Percentiles rank a stretch among this genome's conserved stretches.
phyloP scores from a whole-genome alignment of 2,329 filamentous ascomycete species.

The Cladosporium sp. region DNA sequence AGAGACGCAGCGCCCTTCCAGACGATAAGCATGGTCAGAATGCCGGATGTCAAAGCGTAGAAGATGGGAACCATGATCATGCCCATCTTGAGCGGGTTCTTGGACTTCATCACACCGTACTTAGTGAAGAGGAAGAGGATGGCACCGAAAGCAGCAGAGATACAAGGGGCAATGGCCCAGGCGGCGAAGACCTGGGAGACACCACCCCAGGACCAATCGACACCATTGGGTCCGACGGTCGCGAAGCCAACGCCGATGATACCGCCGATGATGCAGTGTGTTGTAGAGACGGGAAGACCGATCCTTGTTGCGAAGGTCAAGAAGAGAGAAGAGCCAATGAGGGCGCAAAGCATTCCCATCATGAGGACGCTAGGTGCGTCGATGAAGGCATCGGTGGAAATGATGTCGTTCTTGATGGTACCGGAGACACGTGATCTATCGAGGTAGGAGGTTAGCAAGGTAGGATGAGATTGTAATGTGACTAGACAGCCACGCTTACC shows the following conservation, averaged over 20 bases:
- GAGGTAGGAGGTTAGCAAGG: not conserved
- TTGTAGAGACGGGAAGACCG: constrained; percentile 57
- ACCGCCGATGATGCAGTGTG: constrained; percentile 49
- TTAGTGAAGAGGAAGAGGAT: constrained; percentile 60
- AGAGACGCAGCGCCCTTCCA: constrained; percentile 46
- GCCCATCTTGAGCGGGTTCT: constrained; percentile 55
- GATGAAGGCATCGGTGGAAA: constrained; percentile 47
- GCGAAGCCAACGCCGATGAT: constrained; percentile 46
- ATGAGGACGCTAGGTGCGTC: constrained; percentile 51
- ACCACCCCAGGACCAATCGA: constrained; percentile 59
- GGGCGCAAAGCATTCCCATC: constrained; percentile 56
- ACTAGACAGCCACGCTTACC: constrained; percentile 37
- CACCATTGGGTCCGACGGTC: constrained; percentile 54
- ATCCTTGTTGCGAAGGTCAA: constrained; percentile 54
- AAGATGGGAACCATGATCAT: constrained; percentile 57
- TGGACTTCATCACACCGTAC: constrained; percentile 56
- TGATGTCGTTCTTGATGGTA: constrained; percentile 51
- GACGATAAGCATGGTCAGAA: constrained; percentile 52
- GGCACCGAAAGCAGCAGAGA: constrained; percentile 56
- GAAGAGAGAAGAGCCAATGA: constrained; percentile 53
- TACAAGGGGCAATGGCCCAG: constrained; percentile 61
- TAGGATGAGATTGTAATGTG: not conserved
- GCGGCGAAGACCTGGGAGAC: constrained; percentile 64
- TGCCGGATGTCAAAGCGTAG: constrained; percentile 56
- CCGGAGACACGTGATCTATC: constrained; percentile 43